A percentile compares a stretch with the other conserved stretches of the same genome.
These are phyloP conservation scores for button mushroom (Agaricus bisporus) DNA, from an alignment of 768 basidiomycete genomes.

Conservation along the genomic window DNA sequence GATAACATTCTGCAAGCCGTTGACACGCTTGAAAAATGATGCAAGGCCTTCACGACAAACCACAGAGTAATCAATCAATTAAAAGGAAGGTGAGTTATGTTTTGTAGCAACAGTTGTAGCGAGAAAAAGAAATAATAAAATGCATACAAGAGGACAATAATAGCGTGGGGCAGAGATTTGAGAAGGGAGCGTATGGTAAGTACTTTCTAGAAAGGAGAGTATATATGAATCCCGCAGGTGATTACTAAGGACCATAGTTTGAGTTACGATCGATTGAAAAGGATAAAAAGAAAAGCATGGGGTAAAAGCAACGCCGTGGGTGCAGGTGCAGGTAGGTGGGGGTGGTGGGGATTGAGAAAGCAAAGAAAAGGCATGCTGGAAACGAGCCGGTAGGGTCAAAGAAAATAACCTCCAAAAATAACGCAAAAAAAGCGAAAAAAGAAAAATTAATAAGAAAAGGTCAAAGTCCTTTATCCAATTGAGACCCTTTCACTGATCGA, in stretches of 20 bases:
- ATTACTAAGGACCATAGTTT: conserved; percentile 10
- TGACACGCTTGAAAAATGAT: too few species aligned
- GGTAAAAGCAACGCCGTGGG: background rate
- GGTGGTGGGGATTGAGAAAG: background rate
- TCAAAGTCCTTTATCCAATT: background rate
- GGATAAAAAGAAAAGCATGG: background rate
- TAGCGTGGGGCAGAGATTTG: background rate
- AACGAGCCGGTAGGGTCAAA: background rate
- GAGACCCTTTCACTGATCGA: conserved; percentile 2
- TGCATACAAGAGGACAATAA: conserved; percentile 4
- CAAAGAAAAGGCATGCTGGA: conserved; percentile 11
- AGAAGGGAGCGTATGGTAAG: background rate
- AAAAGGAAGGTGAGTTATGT: conserved; percentile 8
- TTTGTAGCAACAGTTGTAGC: background rate
- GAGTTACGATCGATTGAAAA: background rate
- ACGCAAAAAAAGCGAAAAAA: conserved; percentile 3
- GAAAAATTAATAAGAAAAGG: conserved; percentile 18
- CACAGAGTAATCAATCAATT: background rate
- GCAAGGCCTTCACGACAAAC: too few species aligned
- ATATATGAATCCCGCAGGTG: conserved; percentile 3
- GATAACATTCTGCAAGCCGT: too few species aligned
- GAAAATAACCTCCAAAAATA: conserved; percentile 5
- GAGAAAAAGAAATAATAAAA: background rate
- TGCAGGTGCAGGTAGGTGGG: background rate
- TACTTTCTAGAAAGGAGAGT: conserved; percentile 1